Conservation (phyloP, 345 rosid species). For the Rhodamnia argentea region DNA sequence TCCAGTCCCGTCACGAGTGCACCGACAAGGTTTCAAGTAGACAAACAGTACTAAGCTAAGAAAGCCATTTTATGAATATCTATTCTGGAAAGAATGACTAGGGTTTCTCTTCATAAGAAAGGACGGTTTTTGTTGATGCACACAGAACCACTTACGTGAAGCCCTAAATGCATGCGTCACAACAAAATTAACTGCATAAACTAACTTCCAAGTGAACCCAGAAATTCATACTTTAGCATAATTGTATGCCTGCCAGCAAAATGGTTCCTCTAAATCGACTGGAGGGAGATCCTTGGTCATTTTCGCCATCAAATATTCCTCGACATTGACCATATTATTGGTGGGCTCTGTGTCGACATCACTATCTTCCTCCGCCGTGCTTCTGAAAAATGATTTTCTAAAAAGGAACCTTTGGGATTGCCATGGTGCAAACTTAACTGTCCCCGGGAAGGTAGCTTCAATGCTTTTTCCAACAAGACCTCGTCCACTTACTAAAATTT, state of each 20-base stretch:
- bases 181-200: neutral
- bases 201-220: neutral
- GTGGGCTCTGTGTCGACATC: slow-evolving; percentile 59
- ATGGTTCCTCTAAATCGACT: slow-evolving; percentile 85
- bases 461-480: slow-evolving; percentile 70
- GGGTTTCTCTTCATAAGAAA: neutral
- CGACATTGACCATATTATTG: slow-evolving; percentile 66
- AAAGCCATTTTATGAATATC: neutral
- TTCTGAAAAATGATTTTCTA: slow-evolving; percentile 21
- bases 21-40: neutral
- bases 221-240: slow-evolving; percentile 67
- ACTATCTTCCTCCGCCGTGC: slow-evolving; percentile 61
- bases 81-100: neutral
- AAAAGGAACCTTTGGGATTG: slow-evolving; percentile 37
- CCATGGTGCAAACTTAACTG: slow-evolving; percentile 83
- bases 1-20: neutral
- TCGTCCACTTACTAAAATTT: slow-evolving; percentile 66
- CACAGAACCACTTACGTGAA: neutral
- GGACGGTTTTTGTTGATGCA: neutral
- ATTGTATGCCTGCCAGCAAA: slow-evolving; percentile 92
- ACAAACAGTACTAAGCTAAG: neutral
- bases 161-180: neutral
- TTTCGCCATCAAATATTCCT: slow-evolving; percentile 77
- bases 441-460: slow-evolving; percentile 93
- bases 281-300: slow-evolving; percentile 83